Conservation (phyloP, 148 eudicot genomes). For the Diospyros kaki region DNA sequence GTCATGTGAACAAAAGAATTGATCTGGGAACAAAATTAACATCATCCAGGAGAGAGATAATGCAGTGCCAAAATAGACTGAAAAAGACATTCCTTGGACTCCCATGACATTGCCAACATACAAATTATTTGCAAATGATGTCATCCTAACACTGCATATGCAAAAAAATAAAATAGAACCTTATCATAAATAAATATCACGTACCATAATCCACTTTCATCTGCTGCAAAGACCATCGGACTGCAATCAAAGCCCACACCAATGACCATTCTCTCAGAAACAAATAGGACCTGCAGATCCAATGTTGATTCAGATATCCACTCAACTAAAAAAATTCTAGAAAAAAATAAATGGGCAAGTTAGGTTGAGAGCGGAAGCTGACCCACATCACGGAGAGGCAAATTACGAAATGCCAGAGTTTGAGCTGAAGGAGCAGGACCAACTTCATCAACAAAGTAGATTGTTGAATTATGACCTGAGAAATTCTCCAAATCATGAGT, state of each 20-base stretch:
- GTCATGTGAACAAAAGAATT: not conserved
- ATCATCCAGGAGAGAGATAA: not conserved
- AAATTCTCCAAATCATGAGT: constrained; percentile 4
- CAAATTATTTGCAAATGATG: not conserved
- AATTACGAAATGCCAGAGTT: constrained; percentile 85
- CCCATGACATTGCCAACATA: not conserved
- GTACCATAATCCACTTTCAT: constrained; percentile 88
- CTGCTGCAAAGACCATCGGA: constrained; percentile 93
- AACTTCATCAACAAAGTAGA: constrained; percentile 94
- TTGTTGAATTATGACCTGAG: constrained; percentile 96
- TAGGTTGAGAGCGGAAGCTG: constrained; percentile 80
- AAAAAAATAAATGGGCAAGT: constrained; percentile 12
- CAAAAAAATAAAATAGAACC: not conserved
- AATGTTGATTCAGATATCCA: not conserved
- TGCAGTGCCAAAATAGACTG: not conserved
- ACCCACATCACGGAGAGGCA: constrained; percentile 99
- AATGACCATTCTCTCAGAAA: constrained; percentile 82
- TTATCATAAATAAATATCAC: not conserved
- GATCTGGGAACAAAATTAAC: not conserved
- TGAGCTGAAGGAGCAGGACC: constrained; percentile 98
- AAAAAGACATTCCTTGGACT: not conserved
- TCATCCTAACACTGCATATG: not conserved
- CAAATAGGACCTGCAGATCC: constrained; percentile 68
- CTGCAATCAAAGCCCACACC: constrained; percentile 96
- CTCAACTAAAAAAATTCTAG: constrained; percentile 7